phyloP scores from a whole-genome alignment of 495 filamentous ascomycete genomes.

The Bacidia gigantensis region DNA sequence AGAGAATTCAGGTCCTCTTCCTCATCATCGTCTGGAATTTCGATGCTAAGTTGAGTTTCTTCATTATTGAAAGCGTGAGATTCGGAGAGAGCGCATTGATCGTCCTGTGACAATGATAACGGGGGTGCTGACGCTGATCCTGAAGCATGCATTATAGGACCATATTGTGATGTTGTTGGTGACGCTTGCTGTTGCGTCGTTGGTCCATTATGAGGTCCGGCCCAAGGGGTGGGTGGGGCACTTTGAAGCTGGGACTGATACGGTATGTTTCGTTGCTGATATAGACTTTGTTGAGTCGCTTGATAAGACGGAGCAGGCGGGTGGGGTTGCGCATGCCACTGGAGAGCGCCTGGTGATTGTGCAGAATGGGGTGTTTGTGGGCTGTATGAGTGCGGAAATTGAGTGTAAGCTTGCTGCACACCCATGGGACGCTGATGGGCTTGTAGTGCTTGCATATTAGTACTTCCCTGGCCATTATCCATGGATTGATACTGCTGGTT shows the following conservation, averaged over 20 bases:
- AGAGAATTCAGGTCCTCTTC: conserved; percentile 16
- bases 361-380: conserved; percentile 16
- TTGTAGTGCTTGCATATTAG: conserved; percentile 1
- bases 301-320: conserved; percentile 14
- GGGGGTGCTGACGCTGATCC: not conserved
- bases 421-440: conserved; percentile 12
- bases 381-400: conserved; percentile 15
- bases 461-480: conserved; percentile 21
- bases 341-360: conserved; percentile 16
- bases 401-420: conserved; percentile 15
- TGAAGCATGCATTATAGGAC: not conserved
- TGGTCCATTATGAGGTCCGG: not conserved
- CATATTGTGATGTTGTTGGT: conserved; percentile 4
- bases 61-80: not conserved
- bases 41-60: not conserved
- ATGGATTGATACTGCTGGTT: conserved; percentile 21
- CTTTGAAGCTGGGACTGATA: conserved; percentile 21
- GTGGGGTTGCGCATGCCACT: conserved; percentile 12
- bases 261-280: conserved; percentile 21
- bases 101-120: not conserved
- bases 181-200: conserved; percentile 8
- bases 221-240: conserved; percentile 28
- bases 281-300: conserved; percentile 9
- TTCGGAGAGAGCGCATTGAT: not conserved
- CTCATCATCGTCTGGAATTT: conserved; percentile 1